phyloP scores from a whole-genome alignment of 2,329 filamentous ascomycete species.

The Trichothecium sympodiale region DNA sequence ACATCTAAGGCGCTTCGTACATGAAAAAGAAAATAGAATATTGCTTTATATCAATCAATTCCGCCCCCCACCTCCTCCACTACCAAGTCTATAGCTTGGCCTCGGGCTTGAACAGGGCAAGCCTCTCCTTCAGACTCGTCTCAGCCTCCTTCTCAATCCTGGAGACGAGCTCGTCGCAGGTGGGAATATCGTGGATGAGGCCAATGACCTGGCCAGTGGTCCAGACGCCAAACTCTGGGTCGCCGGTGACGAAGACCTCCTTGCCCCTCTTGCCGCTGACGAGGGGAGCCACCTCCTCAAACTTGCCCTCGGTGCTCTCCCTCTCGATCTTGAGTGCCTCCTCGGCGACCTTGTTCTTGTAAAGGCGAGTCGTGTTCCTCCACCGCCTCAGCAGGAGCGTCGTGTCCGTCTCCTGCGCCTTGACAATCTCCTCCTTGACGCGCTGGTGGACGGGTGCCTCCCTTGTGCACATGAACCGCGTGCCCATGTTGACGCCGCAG shows the following conservation, averaged over 20 bases:
- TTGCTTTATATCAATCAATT: neutral
- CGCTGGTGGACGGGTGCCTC: slow-evolving; percentile 88
- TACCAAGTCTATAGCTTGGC: slow-evolving; percentile 42
- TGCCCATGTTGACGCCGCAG: slow-evolving; percentile 97
- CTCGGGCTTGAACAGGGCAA: slow-evolving; percentile 40
- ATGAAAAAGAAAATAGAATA: neutral
- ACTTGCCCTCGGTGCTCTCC: slow-evolving; percentile 75
- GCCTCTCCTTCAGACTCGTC: slow-evolving; percentile 49
- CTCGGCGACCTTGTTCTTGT: slow-evolving; percentile 77
- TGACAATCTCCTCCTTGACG: slow-evolving; percentile 88
- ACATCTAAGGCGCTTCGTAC: neutral
- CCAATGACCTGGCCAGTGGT: slow-evolving; percentile 94
- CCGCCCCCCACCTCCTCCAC: neutral
- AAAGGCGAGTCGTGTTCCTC: slow-evolving; percentile 85
- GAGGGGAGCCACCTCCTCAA: slow-evolving; percentile 74
- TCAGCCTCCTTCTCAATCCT: slow-evolving; percentile 72
- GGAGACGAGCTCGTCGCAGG: slow-evolving; percentile 55
- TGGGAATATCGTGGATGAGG: slow-evolving; percentile 73
- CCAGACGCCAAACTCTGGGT: slow-evolving; percentile 89
- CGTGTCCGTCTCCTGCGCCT: slow-evolving; percentile 82
- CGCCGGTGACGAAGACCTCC: slow-evolving; percentile 86
- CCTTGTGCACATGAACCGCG: slow-evolving; percentile 90
- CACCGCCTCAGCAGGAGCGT: slow-evolving; percentile 78
- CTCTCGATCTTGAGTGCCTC: slow-evolving; percentile 74
- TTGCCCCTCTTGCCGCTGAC: slow-evolving; percentile 86